Evolutionary conservation across 345 rosid genomes (phyloP).

Genomic region (Stellera chamaejasme): DNA sequence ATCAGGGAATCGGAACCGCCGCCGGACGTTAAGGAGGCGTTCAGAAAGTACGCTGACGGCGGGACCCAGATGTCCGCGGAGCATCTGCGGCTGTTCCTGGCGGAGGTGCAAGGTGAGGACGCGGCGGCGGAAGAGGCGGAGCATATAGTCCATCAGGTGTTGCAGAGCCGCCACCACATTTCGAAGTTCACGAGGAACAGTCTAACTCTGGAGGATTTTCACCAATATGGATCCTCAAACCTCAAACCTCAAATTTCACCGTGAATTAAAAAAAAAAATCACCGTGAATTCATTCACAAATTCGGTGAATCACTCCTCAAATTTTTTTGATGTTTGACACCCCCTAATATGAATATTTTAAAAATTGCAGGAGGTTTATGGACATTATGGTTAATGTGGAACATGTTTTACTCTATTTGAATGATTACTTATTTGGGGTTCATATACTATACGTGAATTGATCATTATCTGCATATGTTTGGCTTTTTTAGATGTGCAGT

Average conservation of each 20-base stretch:
- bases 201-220: constrained; percentile 70
- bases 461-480: background rate
- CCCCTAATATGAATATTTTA: no score
- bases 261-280: background rate
- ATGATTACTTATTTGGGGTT: no score
- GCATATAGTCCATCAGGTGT: constrained; percentile 44
- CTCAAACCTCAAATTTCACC: no score
- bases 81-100: constrained; percentile 51
- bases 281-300: no score
- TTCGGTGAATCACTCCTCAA: no score
- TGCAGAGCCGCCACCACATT: constrained; percentile 49
- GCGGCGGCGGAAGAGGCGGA: constrained; percentile 38
- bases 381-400: no score
- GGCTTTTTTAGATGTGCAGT: constrained; percentile 67
- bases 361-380: no score
- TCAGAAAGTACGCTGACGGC: constrained; percentile 43
- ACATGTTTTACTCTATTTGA: no score
- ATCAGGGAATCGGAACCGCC: constrained; percentile 60
- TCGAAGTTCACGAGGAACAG: constrained; percentile 49
- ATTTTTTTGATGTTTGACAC: no score
- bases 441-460: no score
- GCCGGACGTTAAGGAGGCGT: constrained; percentile 46
- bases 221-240: constrained; percentile 1
- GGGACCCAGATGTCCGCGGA: constrained; percentile 53
- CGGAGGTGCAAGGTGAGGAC: constrained; percentile 38